Evolutionary conservation across 2,329 filamentous ascomycete species (phyloP).

Genomic region (Herpotrichia juniperi): DNA sequence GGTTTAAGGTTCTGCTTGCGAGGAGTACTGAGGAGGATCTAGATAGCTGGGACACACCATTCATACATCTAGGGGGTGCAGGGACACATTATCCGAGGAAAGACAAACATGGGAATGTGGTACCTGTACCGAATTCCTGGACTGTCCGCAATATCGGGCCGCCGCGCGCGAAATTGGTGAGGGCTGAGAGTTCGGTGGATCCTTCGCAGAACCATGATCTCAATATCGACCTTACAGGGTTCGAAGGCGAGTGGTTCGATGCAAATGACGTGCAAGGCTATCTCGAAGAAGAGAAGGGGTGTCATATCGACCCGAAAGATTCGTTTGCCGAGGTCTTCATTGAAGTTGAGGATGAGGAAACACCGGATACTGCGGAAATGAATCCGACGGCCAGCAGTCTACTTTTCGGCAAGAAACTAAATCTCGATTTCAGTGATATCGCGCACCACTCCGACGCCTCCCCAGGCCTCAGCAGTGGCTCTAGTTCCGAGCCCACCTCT

Average conservation of each 20-base stretch:
- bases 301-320: constrained; percentile 65
- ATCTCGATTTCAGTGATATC: constrained; percentile 9
- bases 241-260: constrained; percentile 79
- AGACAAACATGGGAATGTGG: constrained; percentile 45
- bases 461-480: constrained; percentile 9
- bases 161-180: constrained; percentile 34
- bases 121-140: constrained; percentile 38
- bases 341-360: constrained; percentile 25
- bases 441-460: constrained; percentile 2
- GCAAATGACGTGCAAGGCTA: constrained; percentile 78
- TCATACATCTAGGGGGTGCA: constrained; percentile 70
- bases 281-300: constrained; percentile 64
- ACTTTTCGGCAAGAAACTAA: constrained; percentile 4
- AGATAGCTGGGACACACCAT: constrained; percentile 65
- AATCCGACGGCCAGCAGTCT: background rate
- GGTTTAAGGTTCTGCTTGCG: constrained; percentile 48
- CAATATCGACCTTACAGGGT: constrained; percentile 64
- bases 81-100: constrained; percentile 66
- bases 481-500: background rate
- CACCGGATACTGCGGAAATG: background rate
- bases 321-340: constrained; percentile 64
- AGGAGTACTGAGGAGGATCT: constrained; percentile 56
- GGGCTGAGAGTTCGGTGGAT: constrained; percentile 26
- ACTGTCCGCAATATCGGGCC: constrained; percentile 41
- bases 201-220: constrained; percentile 52